Percentiles rank a stretch among this genome's conserved stretches.
Evolutionary conservation across 352 stramenopile genomes (phyloP).

Genomic region (Thraustochytrium sp.): DNA sequence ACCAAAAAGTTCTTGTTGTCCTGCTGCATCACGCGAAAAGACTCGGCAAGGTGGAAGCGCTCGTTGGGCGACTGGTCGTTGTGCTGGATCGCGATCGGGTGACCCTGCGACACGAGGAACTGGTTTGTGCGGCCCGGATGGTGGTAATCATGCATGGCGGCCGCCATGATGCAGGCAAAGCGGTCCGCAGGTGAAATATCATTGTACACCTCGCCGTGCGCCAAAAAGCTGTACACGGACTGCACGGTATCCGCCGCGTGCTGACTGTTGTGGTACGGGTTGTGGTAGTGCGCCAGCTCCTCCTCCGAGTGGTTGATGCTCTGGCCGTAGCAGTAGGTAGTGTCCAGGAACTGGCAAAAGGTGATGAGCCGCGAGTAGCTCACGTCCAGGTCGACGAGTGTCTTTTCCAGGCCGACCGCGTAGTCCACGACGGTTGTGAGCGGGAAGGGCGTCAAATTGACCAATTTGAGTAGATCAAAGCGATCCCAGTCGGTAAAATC

Average conservation of each 20-base stretch:
- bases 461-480: conserved; percentile 2
- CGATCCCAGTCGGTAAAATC: not conserved
- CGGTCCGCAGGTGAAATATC: not conserved
- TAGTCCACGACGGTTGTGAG: conserved; percentile 11
- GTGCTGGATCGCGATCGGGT: conserved; percentile 53
- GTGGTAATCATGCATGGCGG: conserved; percentile 54
- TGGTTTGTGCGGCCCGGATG: conserved; percentile 56
- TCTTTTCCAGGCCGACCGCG: not conserved
- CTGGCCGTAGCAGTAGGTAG: conserved; percentile 31
- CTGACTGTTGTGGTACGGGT: conserved; percentile 78
- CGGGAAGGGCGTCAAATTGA: not conserved
- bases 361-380: conserved; percentile 31
- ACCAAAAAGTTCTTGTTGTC: conserved; percentile 50
- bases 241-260: conserved; percentile 80
- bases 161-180: conserved; percentile 52
- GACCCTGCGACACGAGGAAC: conserved; percentile 52
- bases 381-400: not conserved
- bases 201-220: not conserved
- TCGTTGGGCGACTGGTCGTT: conserved; percentile 57
- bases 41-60: conserved; percentile 56
- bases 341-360: conserved; percentile 34
- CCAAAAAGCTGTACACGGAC: conserved; percentile 49
- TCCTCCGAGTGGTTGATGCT: not conserved
- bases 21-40: conserved; percentile 49
- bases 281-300: conserved; percentile 43